Percentiles rank a stretch among this genome's conserved stretches.
phyloP scores from a whole-genome alignment of 2,329 filamentous ascomycete genomes.

The Sclerotinia subarctica region DNA sequence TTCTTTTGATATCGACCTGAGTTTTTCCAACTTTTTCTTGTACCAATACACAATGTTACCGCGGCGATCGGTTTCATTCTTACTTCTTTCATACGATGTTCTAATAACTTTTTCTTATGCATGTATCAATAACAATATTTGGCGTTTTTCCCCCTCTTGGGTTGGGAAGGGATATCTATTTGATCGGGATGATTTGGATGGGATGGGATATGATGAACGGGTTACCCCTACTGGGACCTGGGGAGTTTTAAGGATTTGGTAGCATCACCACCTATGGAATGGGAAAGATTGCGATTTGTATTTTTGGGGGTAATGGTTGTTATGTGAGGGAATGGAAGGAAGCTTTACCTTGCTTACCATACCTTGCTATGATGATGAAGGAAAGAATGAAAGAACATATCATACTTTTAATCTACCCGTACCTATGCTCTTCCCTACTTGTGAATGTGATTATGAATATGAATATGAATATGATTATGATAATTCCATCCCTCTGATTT shows the following conservation, averaged over 20 bases:
- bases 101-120: not conserved
- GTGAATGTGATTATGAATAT: not conserved
- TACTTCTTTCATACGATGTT: not conserved
- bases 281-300: conserved; percentile 14
- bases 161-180: conserved; percentile 6
- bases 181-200: conserved; percentile 6
- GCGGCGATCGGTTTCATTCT: not conserved
- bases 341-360: no score
- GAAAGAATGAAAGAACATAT: not conserved
- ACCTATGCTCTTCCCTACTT: not conserved
- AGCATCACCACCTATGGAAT: conserved; percentile 11
- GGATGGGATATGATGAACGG: conserved; percentile 1
- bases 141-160: no score
- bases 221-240: not conserved
- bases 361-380: not conserved
- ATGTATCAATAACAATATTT: no score
- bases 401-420: not conserved
- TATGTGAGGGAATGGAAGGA: not conserved
- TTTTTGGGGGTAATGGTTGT: not conserved
- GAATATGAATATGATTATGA: not conserved
- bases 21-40: not conserved
- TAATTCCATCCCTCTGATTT: no score
- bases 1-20: no score
- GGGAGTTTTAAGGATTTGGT: conserved; percentile 12
- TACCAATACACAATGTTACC: conserved; percentile 1